Conservation (phyloP, 352 stramenopile species). For the Blastocystis sp. region DNA sequence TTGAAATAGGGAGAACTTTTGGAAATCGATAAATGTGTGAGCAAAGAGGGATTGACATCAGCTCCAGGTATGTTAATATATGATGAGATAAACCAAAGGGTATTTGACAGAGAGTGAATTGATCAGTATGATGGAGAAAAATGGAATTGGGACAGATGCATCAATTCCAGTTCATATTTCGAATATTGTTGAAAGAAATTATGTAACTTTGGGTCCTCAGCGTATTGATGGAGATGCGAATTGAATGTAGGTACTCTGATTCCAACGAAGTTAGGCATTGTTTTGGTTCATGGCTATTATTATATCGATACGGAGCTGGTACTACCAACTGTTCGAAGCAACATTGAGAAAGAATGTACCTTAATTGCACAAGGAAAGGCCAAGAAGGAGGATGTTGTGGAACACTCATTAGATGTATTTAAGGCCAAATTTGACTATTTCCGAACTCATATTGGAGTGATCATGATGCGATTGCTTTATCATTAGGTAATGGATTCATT, state of each 20-base stretch:
- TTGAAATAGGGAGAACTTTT: conserved; percentile 11
- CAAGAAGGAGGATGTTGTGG: conserved; percentile 69
- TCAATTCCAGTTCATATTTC: conserved; percentile 77
- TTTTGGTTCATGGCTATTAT: conserved; percentile 75
- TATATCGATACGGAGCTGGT: conserved; percentile 75
- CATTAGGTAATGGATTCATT: conserved; percentile 72
- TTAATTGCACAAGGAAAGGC: conserved; percentile 73
- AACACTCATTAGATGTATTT: conserved; percentile 72
- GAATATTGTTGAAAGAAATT: conserved; percentile 78
- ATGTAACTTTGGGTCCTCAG: conserved; percentile 72
- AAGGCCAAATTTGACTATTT: conserved; percentile 74
- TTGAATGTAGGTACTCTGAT: conserved; percentile 74
- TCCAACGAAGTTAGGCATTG: conserved; percentile 75
- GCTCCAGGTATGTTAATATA: conserved; percentile 17
- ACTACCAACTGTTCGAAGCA: conserved; percentile 72
- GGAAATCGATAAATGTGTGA: neutral
- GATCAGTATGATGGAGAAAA: conserved; percentile 77
- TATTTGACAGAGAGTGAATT: conserved; percentile 77
- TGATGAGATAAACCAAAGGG: neutral
- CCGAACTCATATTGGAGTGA: conserved; percentile 71
- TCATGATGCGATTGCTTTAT: neutral
- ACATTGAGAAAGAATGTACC: conserved; percentile 75
- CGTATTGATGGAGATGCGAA: conserved; percentile 32
- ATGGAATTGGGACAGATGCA: conserved; percentile 78
- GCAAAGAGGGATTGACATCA: conserved; percentile 34